Evolutionary conservation across 805 yeast species (phyloP), one percentile per base, ranked within the genome.

Genomic region (Saccharomycopsis sp.): DNA sequence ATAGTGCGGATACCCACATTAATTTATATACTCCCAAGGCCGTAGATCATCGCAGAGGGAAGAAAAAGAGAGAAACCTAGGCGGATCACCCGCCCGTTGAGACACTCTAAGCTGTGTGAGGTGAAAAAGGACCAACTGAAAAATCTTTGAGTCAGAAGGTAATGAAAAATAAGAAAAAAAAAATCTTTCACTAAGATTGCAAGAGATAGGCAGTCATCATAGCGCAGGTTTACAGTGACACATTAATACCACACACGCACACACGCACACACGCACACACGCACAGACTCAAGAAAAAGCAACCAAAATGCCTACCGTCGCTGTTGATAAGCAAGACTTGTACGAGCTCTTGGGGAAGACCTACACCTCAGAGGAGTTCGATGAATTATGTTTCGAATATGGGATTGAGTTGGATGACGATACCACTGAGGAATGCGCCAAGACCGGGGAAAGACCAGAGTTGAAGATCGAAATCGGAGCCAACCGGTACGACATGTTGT

Each of bases 341-440:
- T 94, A 82, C 77, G 82, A 84, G 68, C 82, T 89, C 50, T 78
- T 94, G 62, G 98, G 87, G 59, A 66, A 67, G 40, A 69, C 73
- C 54, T 84, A 83, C 69, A 81, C 97, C 66, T 87, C 94, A 64
- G 83, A 90, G 66, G 99, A 92, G 70, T 91, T 94, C 66, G 99
- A 94, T 70, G 97, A 91, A 73, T 82, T 94, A 65, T 94, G 98
- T 76, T 94, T 94, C 77, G 95, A 92, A 69, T 94, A 91, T 66
- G 99, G 99, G 67, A 84, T 94, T 65, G 99, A 94, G 76, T 81
- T 94, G 62, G 99, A 94, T 71, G 99, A 95, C 75, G 98, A 95
- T 72, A 90, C 96, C 69, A 88, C 96, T 50, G 89, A 87, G 58
- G 75, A 72, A 47, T 85, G 87, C 64, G 73, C 70, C 60, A 82